These are phyloP conservation scores for Fusarium denticulatum DNA, from an alignment of 2,329 filamentous ascomycete genomes.

Conservation along the genomic window DNA sequence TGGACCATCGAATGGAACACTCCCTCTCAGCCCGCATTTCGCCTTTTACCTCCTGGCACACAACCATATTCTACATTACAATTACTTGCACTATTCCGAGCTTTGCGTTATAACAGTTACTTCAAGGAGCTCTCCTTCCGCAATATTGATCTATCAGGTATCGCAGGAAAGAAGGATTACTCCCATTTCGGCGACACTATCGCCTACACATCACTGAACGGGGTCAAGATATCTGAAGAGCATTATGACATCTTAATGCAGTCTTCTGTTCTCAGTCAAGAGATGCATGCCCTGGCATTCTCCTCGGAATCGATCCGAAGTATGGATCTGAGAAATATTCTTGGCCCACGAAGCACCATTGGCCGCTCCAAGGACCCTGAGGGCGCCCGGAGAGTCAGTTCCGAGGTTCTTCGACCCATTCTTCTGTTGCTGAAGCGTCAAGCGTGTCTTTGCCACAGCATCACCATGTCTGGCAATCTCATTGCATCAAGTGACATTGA, in stretches of 20 bases:
- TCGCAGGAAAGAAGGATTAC: conserved; percentile 55
- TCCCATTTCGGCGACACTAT: conserved; percentile 57
- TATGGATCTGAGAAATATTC: conserved; percentile 61
- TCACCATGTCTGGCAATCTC: conserved; percentile 61
- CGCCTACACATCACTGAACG: conserved; percentile 63
- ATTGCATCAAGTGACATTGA: conserved; percentile 59
- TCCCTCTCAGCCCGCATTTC: conserved; percentile 61
- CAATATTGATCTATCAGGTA: conserved; percentile 59
- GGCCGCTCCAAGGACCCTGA: conserved; percentile 36
- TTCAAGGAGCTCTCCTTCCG: conserved; percentile 67
- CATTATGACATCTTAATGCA: conserved; percentile 60
- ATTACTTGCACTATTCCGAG: conserved; percentile 65
- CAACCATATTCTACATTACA: conserved; percentile 59
- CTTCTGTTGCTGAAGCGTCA: conserved; percentile 60
- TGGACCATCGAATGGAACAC: conserved; percentile 61
- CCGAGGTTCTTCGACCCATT: conserved; percentile 60
- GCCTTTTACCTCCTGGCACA: conserved; percentile 57
- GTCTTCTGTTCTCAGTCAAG: conserved; percentile 64
- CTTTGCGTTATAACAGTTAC: conserved; percentile 67
- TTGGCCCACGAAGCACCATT: conserved; percentile 43
- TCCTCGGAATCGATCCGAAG: conserved; percentile 65
- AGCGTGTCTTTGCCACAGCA: conserved; percentile 60
- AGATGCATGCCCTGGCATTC: conserved; percentile 65
- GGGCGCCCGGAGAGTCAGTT: conserved; percentile 43
- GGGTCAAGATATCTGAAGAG: conserved; percentile 58